Conservation (phyloP, 495 filamentous ascomycete genomes). For the Aspergillus asperescens region DNA sequence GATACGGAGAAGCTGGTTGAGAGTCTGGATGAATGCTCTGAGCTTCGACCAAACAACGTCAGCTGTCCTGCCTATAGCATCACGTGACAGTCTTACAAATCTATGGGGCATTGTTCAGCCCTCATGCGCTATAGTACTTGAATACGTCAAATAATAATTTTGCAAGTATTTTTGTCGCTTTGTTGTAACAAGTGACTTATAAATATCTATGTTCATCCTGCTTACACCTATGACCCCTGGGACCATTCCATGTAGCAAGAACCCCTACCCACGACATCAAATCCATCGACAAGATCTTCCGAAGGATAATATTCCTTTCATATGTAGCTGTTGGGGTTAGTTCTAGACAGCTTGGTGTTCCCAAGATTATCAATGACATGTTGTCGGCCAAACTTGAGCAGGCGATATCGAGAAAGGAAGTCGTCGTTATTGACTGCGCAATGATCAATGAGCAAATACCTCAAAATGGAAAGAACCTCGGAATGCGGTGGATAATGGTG, state of each 20-base stretch:
- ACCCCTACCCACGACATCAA: neutral
- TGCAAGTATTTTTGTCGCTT: neutral
- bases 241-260: neutral
- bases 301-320: neutral
- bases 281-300: neutral
- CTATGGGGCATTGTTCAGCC: neutral
- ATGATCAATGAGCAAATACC: conserved; percentile 11
- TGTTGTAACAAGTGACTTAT: neutral
- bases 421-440: conserved; percentile 75
- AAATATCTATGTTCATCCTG: neutral
- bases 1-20: conserved; percentile 16
- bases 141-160: neutral
- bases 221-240: neutral
- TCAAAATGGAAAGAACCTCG: neutral
- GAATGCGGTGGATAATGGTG: neutral
- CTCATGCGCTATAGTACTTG: neutral
- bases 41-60: conserved; percentile 43
- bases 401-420: conserved; percentile 70
- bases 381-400: conserved; percentile 58
- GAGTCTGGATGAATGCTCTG: conserved; percentile 32
- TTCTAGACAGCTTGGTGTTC: neutral
- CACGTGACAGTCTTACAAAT: conserved; percentile 37
- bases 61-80: conserved; percentile 26
- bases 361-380: conserved; percentile 45
- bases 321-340: conserved; percentile 12